These are phyloP conservation scores for Phialophora expanda DNA, from an alignment of 2,329 filamentous ascomycete genomes.

Conservation along the genomic window DNA sequence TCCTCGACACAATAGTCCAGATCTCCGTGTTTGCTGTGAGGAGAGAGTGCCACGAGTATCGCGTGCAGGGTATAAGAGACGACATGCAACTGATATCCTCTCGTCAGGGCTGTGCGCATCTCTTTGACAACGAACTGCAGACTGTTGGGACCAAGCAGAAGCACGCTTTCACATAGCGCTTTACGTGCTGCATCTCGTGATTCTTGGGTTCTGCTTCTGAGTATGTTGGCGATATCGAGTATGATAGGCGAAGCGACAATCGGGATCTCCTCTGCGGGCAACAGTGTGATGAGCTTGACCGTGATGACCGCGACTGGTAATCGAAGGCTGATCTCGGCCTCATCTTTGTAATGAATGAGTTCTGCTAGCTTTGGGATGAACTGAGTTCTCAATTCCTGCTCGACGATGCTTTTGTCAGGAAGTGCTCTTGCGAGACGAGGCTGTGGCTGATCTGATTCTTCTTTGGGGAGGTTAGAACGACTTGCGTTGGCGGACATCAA, in stretches of 20 bases:
- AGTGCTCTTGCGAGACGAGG: constrained; percentile 65
- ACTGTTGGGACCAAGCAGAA: constrained; percentile 78
- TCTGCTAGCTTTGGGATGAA: constrained; percentile 80
- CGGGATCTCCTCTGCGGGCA: constrained; percentile 74
- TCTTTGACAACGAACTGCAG: constrained; percentile 95
- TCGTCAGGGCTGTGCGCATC: constrained; percentile 77
- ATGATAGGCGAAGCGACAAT: constrained; percentile 79
- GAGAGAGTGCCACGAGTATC: constrained; percentile 76
- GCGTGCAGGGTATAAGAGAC: constrained; percentile 94
- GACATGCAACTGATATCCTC: constrained; percentile 92
- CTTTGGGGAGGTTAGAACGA: constrained; percentile 35
- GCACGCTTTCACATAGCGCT: constrained; percentile 82
- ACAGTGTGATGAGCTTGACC: constrained; percentile 81
- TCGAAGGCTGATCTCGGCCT: constrained; percentile 89
- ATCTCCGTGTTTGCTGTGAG: constrained; percentile 77
- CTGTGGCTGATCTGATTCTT: constrained; percentile 34
- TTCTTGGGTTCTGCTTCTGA: constrained; percentile 86
- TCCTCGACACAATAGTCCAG: constrained; percentile 83
- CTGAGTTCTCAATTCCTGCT: constrained; percentile 72
- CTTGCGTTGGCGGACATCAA: constrained; percentile 62
- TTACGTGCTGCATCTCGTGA: constrained; percentile 88
- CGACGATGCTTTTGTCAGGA: constrained; percentile 70
- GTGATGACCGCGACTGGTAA: constrained; percentile 88
- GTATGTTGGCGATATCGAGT: constrained; percentile 89
- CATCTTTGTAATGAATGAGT: constrained; percentile 92